Evolutionary conservation across 2,329 filamentous ascomycete species (phyloP).

Genomic region (Stemphylium beticola): DNA sequence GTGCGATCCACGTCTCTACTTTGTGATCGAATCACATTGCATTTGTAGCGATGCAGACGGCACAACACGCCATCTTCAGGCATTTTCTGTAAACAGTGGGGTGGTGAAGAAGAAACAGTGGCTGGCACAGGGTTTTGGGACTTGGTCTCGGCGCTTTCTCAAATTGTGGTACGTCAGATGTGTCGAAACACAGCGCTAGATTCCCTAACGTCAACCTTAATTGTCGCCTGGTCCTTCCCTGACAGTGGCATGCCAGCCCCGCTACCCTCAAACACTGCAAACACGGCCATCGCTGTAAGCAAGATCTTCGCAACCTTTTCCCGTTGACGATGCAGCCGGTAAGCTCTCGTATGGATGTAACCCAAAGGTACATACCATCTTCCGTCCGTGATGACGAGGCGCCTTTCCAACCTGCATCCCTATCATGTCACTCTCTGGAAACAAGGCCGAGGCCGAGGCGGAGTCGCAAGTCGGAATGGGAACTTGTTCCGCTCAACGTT

Average conservation of each 20-base stretch:
- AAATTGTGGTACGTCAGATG: constrained; percentile 14
- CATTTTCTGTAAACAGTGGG: not conserved
- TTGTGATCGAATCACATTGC: not conserved
- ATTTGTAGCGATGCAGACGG: not conserved
- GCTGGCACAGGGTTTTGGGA: not conserved
- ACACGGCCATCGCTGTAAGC: constrained; percentile 2
- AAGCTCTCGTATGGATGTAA: not conserved
- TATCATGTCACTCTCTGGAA: not conserved
- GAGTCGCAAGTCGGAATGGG: not conserved
- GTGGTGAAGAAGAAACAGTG: not conserved
- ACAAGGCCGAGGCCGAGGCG: not conserved
- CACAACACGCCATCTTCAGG: not conserved
- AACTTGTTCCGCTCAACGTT: constrained; percentile 6
- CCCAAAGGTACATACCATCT: not conserved
- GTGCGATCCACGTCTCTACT: not conserved
- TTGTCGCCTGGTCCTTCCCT: not conserved
- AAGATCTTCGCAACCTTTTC: not conserved
- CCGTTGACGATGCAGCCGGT: not conserved
- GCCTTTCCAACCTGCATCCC: not conserved
- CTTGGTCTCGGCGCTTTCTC: constrained; percentile 7
- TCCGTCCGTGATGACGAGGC: not conserved
- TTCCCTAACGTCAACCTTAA: constrained; percentile 10
- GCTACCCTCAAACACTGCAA: constrained; percentile 1
- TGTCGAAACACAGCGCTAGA: constrained; percentile 9
- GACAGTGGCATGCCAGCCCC: not conserved